A percentile compares a stretch with the other conserved stretches of the same genome.
Evolutionary conservation across 768 basidiomycete genomes (phyloP).

Genomic region (Trametes punicea): DNA sequence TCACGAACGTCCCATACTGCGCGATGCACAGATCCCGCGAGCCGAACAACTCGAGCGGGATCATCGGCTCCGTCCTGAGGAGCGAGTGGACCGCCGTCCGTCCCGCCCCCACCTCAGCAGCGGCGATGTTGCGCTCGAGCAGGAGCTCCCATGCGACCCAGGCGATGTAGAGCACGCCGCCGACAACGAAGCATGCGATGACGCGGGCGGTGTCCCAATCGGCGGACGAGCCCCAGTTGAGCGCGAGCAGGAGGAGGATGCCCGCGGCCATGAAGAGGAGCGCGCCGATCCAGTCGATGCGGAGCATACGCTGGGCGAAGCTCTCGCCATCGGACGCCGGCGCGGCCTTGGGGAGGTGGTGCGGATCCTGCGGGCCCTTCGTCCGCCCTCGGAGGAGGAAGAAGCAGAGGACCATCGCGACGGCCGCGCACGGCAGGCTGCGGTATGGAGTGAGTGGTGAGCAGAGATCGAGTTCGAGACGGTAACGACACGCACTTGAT

Average conservation of each 20-base stretch:
- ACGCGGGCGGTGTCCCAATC: constrained; percentile 42
- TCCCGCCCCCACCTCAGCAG: background rate
- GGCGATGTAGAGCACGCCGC: constrained; percentile 37
- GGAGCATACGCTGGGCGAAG: constrained; percentile 29
- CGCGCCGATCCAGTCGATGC: constrained; percentile 48
- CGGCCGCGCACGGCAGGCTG: constrained; percentile 39
- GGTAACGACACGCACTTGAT: constrained; percentile 41
- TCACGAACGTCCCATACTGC: constrained; percentile 37
- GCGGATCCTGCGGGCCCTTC: constrained; percentile 21
- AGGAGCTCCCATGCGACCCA: constrained; percentile 44
- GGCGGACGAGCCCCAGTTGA: constrained; percentile 48
- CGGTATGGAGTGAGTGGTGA: background rate
- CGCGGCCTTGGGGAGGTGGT: constrained; percentile 9
- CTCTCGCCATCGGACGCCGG: constrained; percentile 9
- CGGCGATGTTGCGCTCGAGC: constrained; percentile 30
- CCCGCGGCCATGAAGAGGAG: constrained; percentile 42
- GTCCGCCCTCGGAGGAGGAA: constrained; percentile 38
- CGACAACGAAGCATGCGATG: constrained; percentile 46
- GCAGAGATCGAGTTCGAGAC: background rate
- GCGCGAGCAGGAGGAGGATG: constrained; percentile 45
- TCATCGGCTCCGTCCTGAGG: constrained; percentile 38
- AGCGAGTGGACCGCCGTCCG: background rate
- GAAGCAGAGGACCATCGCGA: constrained; percentile 39
- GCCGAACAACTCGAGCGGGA: constrained; percentile 45
- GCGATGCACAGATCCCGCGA: constrained; percentile 40